Conservation (phyloP, 2,329 filamentous ascomycete genomes). For the Pyrenochaeta sp. region DNA sequence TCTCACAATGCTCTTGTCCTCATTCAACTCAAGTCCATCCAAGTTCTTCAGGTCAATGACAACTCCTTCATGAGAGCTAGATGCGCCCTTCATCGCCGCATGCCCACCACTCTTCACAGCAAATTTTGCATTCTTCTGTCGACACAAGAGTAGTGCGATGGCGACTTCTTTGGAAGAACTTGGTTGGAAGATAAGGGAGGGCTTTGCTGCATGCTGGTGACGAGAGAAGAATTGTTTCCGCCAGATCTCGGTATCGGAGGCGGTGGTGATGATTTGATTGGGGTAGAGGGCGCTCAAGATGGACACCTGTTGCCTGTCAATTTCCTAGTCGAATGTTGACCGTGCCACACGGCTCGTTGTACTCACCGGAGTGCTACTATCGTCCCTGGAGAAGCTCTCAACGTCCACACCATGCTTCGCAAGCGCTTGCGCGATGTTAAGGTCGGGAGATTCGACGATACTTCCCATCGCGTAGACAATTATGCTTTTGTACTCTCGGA, state of each 20-base stretch:
- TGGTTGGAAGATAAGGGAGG: conserved; percentile 6
- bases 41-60: conserved; percentile 50
- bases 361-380: not conserved
- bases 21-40: conserved; percentile 27
- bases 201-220: conserved; percentile 1
- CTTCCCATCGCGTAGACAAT: not conserved
- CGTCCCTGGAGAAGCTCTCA: not conserved
- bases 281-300: conserved; percentile 1
- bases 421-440: not conserved
- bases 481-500: too few relatives aligned
- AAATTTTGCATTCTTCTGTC: conserved; percentile 25
- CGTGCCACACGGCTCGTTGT: not conserved
- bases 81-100: conserved; percentile 45
- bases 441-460: not conserved
- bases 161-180: conserved; percentile 9
- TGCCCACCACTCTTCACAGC: conserved; percentile 56
- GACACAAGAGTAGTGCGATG: conserved; percentile 5
- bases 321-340: not conserved
- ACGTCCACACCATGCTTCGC: not conserved
- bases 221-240: conserved; percentile 2
- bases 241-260: conserved; percentile 2
- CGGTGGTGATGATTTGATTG: conserved; percentile 3
- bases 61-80: conserved; percentile 51
- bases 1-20: conserved; percentile 25
- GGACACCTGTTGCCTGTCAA: not conserved